Evolutionary conservation across 345 rosid species (phyloP).

Genomic region (Lepidium africanum): DNA sequence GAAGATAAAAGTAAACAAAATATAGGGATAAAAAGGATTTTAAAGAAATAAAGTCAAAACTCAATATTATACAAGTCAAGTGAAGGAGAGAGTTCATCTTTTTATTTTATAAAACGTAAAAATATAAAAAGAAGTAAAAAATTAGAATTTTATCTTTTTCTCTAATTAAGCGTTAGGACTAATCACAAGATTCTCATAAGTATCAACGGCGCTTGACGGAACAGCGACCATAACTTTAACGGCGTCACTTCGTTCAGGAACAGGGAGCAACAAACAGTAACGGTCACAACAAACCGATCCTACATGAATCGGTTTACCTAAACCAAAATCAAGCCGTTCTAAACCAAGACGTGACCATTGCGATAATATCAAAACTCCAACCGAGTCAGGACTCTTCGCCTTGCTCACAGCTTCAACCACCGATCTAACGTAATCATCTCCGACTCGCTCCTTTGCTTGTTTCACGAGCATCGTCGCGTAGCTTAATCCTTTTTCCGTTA

Average conservation of each 20-base stretch:
- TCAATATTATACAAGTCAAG: constrained; percentile 30
- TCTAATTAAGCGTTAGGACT: constrained; percentile 31
- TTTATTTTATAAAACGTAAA: neutral
- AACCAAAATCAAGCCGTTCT: constrained; percentile 69
- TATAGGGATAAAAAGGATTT: neutral
- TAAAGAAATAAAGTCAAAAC: constrained; percentile 25
- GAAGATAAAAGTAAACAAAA: neutral
- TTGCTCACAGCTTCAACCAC: constrained; percentile 55
- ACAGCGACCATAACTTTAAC: constrained; percentile 77
- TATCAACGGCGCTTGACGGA: constrained; percentile 51
- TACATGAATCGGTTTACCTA: constrained; percentile 61
- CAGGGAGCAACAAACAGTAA: constrained; percentile 73
- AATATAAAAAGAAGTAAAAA: neutral
- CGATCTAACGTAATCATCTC: constrained; percentile 46
- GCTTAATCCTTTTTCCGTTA: constrained; percentile 52
- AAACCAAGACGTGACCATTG: constrained; percentile 91
- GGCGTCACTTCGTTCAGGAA: constrained; percentile 39
- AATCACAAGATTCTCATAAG: constrained; percentile 46
- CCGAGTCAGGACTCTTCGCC: constrained; percentile 51
- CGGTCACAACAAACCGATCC: constrained; percentile 66
- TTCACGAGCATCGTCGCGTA: constrained; percentile 52
- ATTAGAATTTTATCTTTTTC: constrained; percentile 8
- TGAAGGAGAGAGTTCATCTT: constrained; percentile 11
- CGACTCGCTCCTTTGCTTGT: constrained; percentile 59
- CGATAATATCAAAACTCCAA: constrained; percentile 61